Evolutionary conservation across 768 basidiomycete genomes (phyloP), one percentile per base, ranked within the genome.

Genomic region (Tylopilus sp.): DNA sequence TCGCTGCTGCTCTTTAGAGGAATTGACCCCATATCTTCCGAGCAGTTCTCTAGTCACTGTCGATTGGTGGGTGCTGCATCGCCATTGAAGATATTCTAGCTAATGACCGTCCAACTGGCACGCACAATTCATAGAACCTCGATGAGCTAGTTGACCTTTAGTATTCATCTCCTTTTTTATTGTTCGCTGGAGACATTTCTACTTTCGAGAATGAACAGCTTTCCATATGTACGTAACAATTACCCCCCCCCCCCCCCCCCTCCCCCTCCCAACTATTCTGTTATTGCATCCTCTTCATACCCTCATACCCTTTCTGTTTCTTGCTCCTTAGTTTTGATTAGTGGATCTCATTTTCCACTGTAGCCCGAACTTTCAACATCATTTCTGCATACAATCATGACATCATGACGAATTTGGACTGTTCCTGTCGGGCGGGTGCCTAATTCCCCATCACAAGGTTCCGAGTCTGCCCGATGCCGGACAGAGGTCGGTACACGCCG

Each of bases 11-110:
- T 36, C 21, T 18, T 28, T 4, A 25, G 7, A 12, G 13, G 40
- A 25, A 31, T 12, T 57, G 12, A 51, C n/a, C 17, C 23, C 8
- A 13, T 23, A 30, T 20, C 23, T 45, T 52, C 15, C 17, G 26
- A 1, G 18, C 44, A 66, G 64, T 67, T 57, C 21, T 52, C 65
- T 8, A 66, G 65, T 23, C 64, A 62, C 28, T 58, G 49, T 38
- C 60, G 44, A 38, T 40, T 66, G 20, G 64, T 67, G 22, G 53
- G 59, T 47, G 39, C 9, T 12, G 12, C 5, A n/a, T 18, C n/a
- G 8, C 13, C 26, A 23, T 23, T 30, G 23, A 28, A 12, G 36
- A 30, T 28, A 28, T 28, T 33, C 11, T 33, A 18, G 15, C 45
- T 52, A 11, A 51, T 48, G 22, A 44, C 15, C 9, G 11, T 41